Evolutionary conservation across 2,329 filamentous ascomycete genomes (phyloP).

Genomic region (Paecilomyces sp.): DNA sequence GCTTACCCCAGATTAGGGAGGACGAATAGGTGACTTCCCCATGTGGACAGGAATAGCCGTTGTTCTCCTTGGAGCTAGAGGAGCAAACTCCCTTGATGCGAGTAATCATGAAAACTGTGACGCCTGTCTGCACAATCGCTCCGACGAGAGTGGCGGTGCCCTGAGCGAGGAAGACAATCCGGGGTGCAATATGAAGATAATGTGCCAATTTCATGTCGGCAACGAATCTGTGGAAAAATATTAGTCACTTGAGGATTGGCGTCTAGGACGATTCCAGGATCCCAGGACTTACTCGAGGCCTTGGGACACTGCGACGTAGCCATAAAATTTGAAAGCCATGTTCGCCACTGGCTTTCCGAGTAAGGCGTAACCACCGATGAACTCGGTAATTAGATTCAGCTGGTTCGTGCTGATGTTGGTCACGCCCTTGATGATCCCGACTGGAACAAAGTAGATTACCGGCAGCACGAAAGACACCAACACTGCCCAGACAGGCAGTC

Average conservation of each 20-base stretch:
- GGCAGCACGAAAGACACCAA: slow-evolving; percentile 39
- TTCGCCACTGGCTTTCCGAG: slow-evolving; percentile 41
- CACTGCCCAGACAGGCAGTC: slow-evolving; percentile 40
- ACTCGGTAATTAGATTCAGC: slow-evolving; percentile 42
- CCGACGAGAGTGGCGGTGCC: slow-evolving; percentile 44
- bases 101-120: slow-evolving; percentile 43
- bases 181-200: slow-evolving; percentile 39
- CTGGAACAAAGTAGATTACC: slow-evolving; percentile 40
- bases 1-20: slow-evolving; percentile 60
- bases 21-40: slow-evolving; percentile 59
- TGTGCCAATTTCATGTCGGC: slow-evolving; percentile 61
- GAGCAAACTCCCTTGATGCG: slow-evolving; percentile 44
- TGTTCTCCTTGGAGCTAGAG: slow-evolving; percentile 43
- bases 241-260: neutral
- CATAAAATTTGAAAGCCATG: slow-evolving; percentile 65
- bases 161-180: slow-evolving; percentile 45
- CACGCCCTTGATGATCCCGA: slow-evolving; percentile 43
- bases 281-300: slow-evolving; percentile 40
- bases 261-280: neutral
- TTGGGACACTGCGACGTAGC: slow-evolving; percentile 60
- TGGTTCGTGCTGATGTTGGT: slow-evolving; percentile 44
- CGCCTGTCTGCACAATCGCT: slow-evolving; percentile 42
- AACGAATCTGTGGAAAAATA: slow-evolving; percentile 47
- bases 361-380: slow-evolving; percentile 44
- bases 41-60: slow-evolving; percentile 53